phyloP scores from a whole-genome alignment of 2,329 filamentous ascomycete genomes.

The Leptographium wingfieldii region DNA sequence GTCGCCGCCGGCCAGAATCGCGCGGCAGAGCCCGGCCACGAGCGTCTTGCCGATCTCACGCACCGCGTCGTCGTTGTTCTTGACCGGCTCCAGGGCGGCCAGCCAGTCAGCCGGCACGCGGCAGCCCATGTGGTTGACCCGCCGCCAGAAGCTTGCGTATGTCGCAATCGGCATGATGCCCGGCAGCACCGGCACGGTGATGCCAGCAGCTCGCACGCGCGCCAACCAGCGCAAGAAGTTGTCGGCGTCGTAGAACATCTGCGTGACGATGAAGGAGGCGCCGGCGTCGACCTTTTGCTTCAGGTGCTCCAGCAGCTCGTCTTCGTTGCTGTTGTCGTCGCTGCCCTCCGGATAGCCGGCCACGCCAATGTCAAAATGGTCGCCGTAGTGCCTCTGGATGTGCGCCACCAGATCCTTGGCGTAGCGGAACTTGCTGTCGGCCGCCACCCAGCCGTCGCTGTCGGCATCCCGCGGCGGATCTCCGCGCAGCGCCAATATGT shows the following conservation, averaged over 20 bases:
- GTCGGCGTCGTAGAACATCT: constrained; percentile 99
- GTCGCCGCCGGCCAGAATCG: constrained; percentile 61
- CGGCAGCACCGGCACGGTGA: constrained; percentile 58
- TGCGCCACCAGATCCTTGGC: constrained; percentile 74
- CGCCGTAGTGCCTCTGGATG: constrained; percentile 65
- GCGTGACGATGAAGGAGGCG: constrained; percentile 86
- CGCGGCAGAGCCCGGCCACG: constrained; percentile 80
- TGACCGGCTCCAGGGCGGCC: constrained; percentile 73
- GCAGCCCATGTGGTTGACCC: constrained; percentile 85
- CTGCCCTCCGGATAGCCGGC: constrained; percentile 93
- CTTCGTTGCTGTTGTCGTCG: constrained; percentile 83
- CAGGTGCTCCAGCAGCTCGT: constrained; percentile 74
- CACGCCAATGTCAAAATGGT: constrained; percentile 95
- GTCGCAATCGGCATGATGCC: constrained; percentile 95
- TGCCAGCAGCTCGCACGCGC: constrained; percentile 74
- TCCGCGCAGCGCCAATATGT: constrained; percentile 86
- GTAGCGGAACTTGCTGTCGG: constrained; percentile 79
- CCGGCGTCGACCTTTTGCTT: constrained; percentile 97
- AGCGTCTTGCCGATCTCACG: constrained; percentile 79
- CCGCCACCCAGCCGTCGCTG: constrained; percentile 83
- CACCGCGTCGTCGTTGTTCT: constrained; percentile 91
- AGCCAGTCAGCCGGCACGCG: constrained; percentile 72
- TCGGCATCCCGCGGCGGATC: constrained; percentile 90
- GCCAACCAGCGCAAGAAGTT: constrained; percentile 86
- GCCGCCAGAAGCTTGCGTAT: constrained; percentile 80